phyloP scores from a whole-genome alignment of 257 asterid species.

The Nicotiana tomentosiformis region DNA sequence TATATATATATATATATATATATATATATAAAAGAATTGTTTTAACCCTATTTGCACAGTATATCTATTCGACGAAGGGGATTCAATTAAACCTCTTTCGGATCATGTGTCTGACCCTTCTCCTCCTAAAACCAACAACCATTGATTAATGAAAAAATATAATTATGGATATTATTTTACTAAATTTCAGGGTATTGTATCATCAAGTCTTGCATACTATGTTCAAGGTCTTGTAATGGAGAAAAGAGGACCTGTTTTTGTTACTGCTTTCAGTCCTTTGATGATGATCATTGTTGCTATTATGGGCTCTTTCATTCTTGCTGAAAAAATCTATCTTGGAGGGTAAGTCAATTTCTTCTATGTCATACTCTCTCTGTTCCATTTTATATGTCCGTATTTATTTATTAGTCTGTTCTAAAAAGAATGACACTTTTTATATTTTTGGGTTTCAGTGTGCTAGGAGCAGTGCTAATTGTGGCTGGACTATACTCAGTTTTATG shows the following conservation, averaged over 20 bases:
- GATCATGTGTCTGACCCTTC: too few species aligned
- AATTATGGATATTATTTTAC: neutral
- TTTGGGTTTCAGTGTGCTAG: conserved; percentile 36
- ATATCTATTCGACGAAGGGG: too few species aligned
- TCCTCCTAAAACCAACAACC: too few species aligned
- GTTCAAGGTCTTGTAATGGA: conserved; percentile 60
- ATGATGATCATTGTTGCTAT: conserved; percentile 59
- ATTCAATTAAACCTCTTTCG: too few species aligned
- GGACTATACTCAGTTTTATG: conserved; percentile 50
- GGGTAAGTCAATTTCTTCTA: conserved; percentile 28
- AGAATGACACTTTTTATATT: neutral
- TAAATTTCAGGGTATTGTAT: conserved; percentile 39
- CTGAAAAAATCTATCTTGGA: conserved; percentile 53
- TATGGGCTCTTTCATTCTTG: conserved; percentile 51
- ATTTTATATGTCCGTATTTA: neutral
- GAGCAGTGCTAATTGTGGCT: conserved; percentile 44
- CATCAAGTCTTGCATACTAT: conserved; percentile 58
- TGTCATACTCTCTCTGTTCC: neutral
- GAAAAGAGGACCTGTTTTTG: conserved; percentile 62
- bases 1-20: too few species aligned
- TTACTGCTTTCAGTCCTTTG: conserved; percentile 55
- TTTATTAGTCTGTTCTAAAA: neutral
- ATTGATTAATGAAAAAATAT: too few species aligned
- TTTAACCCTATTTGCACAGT: too few species aligned
- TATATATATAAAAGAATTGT: too few species aligned